These are phyloP conservation scores for Penicillium canariense DNA, from an alignment of 495 filamentous ascomycete genomes.

Conservation along the genomic window DNA sequence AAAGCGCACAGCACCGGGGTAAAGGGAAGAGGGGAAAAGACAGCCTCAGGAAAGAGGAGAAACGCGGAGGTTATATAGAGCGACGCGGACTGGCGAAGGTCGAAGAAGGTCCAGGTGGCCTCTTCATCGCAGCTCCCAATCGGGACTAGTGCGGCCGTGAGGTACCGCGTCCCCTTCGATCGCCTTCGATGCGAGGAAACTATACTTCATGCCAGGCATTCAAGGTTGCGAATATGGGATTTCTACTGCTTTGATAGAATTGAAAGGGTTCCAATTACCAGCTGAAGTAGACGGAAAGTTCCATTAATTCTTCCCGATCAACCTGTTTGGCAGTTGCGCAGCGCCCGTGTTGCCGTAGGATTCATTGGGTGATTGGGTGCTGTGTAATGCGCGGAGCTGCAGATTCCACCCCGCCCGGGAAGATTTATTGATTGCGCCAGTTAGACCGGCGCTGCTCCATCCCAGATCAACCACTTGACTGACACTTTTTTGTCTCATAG, in stretches of 20 bases:
- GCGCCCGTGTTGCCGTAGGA: background rate
- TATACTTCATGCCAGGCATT: background rate
- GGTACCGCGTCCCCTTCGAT: constrained; percentile 21
- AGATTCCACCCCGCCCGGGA: constrained; percentile 10
- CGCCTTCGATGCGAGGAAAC: constrained; percentile 12
- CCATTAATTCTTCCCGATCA: background rate
- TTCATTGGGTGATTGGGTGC: background rate
- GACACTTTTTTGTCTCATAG: background rate
- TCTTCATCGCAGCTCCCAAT: constrained; percentile 39
- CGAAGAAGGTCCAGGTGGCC: constrained; percentile 46
- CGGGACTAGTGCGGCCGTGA: constrained; percentile 30
- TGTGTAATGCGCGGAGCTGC: constrained; percentile 13
- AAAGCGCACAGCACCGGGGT: constrained; percentile 22
- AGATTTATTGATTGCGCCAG: constrained; percentile 7
- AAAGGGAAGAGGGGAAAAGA: constrained; percentile 12
- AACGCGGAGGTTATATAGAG: constrained; percentile 38
- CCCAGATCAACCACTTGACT: background rate
- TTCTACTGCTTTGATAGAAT: background rate
- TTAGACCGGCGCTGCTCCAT: constrained; percentile 6
- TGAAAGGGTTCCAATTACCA: background rate
- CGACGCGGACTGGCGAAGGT: constrained; percentile 9
- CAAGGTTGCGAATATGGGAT: background rate
- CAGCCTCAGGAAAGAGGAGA: constrained; percentile 18
- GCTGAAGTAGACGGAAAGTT: background rate
- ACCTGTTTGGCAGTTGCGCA: background rate